Conservation (phyloP, 2,329 filamentous ascomycete genomes). For the Cladosporium sp. region DNA sequence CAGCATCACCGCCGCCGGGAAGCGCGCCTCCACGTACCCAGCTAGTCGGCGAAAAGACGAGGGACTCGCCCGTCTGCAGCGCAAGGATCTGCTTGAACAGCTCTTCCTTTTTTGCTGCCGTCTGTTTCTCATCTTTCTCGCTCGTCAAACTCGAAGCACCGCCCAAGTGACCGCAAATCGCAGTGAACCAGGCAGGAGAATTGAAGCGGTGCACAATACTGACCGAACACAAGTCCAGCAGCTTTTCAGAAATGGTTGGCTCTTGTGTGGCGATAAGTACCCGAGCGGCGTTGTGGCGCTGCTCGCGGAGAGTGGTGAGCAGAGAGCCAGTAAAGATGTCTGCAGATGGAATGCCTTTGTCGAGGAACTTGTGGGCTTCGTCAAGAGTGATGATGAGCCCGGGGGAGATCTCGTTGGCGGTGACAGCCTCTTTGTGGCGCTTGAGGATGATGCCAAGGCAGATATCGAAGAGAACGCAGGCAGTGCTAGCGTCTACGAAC, state of each 20-base stretch:
- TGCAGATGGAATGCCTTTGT: constrained; percentile 23
- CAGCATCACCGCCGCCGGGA: neutral
- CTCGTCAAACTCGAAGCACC: constrained; percentile 35
- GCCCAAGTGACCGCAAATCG: constrained; percentile 50
- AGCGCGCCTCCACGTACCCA: constrained; percentile 27
- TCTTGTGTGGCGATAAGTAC: constrained; percentile 77
- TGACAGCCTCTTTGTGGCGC: constrained; percentile 36
- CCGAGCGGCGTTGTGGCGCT: constrained; percentile 67
- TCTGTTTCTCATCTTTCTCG: constrained; percentile 13
- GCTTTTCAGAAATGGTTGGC: constrained; percentile 65
- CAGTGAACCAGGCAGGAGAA: constrained; percentile 62
- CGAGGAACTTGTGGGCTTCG: constrained; percentile 78
- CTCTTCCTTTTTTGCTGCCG: constrained; percentile 16
- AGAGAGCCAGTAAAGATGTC: neutral
- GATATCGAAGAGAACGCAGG: constrained; percentile 72
- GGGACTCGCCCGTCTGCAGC: constrained; percentile 34
- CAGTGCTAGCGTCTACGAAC: constrained; percentile 65
- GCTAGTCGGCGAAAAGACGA: constrained; percentile 36
- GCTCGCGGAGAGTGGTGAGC: constrained; percentile 64
- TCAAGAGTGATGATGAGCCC: constrained; percentile 68
- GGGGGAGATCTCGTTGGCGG: constrained; percentile 28
- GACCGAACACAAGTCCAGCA: constrained; percentile 71
- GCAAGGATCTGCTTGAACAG: constrained; percentile 35
- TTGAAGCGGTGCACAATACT: constrained; percentile 72
- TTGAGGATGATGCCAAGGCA: constrained; percentile 61